Base-by-base conservation (phyloP, 495 filamentous ascomycete genomes). In the Xylaria grammica region DNA sequence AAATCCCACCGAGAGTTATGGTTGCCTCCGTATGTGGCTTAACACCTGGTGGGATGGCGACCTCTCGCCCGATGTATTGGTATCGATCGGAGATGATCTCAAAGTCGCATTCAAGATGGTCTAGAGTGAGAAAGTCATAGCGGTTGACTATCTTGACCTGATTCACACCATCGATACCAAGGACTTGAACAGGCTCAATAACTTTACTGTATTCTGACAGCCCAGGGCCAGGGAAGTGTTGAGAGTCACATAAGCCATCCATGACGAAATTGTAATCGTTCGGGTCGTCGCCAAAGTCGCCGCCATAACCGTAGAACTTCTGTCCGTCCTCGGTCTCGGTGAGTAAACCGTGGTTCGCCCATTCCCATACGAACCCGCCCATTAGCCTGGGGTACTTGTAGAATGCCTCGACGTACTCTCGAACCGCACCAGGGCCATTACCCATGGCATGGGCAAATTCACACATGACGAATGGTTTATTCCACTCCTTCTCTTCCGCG, bases 291-390 rank as follows among this genome's bases (percentile, higher is more conserved):
- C 67, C 85, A 74, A 90, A 91, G 64, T 92, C 89, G 19, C 89
- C 89, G n/a, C 89, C 89, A 62, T 90, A 91, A 7, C 75, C 89
- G 67, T 86, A 88, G 66, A 85, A 90, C 62, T 81, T 74, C 48
- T 79, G 77, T 17, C 84, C 85, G 32, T 87, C 83, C 44, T 78
- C 71, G 5, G 71, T 80, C 66, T 86, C 79, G 6, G 84, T 84
- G 44, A 80, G 71, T 1, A 92, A 70, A 0, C 90, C 88, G 65
- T 90, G 89, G 65, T 91, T 93, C 15, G 86, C 84, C 89, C 89
- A 92, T 69, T 91, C 90, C 90, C 90, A 92, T 0, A 90, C 85
- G 59, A 87, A 91, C 0, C 90, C 90, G 7, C 90, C 90, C 75
- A 90, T 87, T 0, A 91, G 74, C 10, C 85, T 78, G 3, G 81